Base-by-base conservation (phyloP, 305 asterid genomes). In the Fraxinus sp. region DNA sequence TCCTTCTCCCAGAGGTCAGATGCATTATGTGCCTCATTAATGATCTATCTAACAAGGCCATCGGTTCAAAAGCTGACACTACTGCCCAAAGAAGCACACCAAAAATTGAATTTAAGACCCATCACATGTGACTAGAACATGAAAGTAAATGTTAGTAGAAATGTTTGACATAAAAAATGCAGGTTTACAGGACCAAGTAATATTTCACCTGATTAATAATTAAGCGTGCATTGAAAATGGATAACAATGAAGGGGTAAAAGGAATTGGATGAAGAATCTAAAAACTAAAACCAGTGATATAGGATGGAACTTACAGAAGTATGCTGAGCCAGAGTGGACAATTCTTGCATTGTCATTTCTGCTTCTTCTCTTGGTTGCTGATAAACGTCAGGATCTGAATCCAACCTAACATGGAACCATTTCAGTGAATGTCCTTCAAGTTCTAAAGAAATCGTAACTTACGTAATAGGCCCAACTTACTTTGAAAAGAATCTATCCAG, bases 341-440 rank as follows among this genome's bases (percentile, higher is more conserved):
- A 87, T 88, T 97, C 98, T 84, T 89, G 97, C 98, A 97, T 91
- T 37, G 94, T 92, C 93, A 87, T 87, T 86, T 97, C 97, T 49
- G 93, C 98, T 74, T 93, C 98, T 81, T 88, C 93, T 83, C 93
- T 87, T 79, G 83, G 91, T 83, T 88, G 97, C 86, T 90, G 92
- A 85, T 87, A 86, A 83, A 87, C 83, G 36, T 90, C 89, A 62
- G 92, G 85, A 87, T 97, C 98, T 55, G 92, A 93, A 84, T 95
- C 98, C 96, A 93, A 89, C 88, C 99, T 97, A 82, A 74, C 70
- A 87, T 62, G 71, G 36, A 83, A 43, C 77, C 80, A 79, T 68
- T 79, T 76, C 39, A 78, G 79, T 85, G 77, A 85, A 80, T 35
- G 18, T 64, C 41, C 76, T 75, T 73, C 81, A 20, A 62, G 82